Conservation (phyloP, 2,329 filamentous ascomycete species). For the Penicillium sp. region DNA sequence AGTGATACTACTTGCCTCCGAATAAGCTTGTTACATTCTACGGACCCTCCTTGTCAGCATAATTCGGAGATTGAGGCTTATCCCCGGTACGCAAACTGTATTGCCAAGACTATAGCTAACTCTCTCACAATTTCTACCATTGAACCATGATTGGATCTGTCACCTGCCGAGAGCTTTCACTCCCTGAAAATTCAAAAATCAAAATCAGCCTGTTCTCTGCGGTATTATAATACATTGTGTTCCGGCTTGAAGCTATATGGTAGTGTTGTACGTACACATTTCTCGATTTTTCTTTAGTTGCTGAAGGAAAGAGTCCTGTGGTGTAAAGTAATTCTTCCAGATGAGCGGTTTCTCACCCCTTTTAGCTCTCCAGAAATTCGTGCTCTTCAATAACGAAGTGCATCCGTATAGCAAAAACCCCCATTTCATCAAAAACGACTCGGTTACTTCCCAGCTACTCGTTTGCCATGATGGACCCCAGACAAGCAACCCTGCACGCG, state of each 20-base stretch:
- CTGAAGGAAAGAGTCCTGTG: conserved; percentile 5
- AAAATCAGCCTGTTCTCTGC: neutral
- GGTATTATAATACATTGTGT: neutral
- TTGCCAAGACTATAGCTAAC: neutral
- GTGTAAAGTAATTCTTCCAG: conserved; percentile 13
- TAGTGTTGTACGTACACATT: neutral
- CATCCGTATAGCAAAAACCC: conserved; percentile 42
- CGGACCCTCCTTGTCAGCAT: neutral
- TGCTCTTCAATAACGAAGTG: conserved; percentile 36
- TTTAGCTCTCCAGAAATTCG: conserved; percentile 40
- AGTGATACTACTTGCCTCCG: neutral
- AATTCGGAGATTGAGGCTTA: neutral
- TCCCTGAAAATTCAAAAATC: neutral
- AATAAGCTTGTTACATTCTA: neutral
- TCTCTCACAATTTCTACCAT: too few species aligned
- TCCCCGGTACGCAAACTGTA: neutral
- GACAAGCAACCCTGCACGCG: conserved; percentile 32
- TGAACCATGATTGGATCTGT: neutral
- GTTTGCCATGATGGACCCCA: conserved; percentile 45
- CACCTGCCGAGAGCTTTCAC: neutral
- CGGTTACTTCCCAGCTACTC: conserved; percentile 45
- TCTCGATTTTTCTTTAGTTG: neutral
- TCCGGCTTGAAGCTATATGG: neutral
- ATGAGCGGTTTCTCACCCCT: conserved; percentile 37
- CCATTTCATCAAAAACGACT: conserved; percentile 43